These are phyloP conservation scores for Arabis alpina DNA, from an alignment of 345 rosid genomes.

Conservation along the genomic window DNA sequence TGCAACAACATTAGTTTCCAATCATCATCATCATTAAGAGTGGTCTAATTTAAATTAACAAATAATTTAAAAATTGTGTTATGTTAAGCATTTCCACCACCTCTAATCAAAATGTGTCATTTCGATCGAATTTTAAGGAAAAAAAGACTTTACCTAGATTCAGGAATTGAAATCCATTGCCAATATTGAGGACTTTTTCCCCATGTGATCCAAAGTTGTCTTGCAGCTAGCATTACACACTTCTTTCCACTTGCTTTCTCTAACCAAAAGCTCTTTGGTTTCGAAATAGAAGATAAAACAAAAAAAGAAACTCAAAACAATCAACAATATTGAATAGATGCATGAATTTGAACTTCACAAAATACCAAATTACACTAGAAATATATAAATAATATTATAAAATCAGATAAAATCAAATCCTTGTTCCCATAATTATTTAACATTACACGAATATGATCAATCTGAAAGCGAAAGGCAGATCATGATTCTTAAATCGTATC, in stretches of 20 bases:
- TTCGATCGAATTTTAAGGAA: no score
- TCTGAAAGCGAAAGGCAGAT: background rate
- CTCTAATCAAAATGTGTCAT: no score
- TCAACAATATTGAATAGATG: no score
- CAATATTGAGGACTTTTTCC: background rate
- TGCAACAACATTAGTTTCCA: no score
- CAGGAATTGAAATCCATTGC: background rate
- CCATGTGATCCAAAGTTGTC: slow-evolving; percentile 12
- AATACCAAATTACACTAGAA: background rate
- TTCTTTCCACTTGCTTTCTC: slow-evolving; percentile 17
- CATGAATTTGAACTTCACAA: background rate
- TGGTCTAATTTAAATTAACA: no score
- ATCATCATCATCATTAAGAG: no score
- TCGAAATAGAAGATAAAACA: background rate
- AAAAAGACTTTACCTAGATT: background rate
- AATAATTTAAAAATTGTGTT: no score
- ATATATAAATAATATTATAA: background rate
- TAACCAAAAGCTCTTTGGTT: slow-evolving; percentile 19
- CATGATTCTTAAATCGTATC: no score
- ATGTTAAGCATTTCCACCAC: no score
- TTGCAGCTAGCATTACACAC: slow-evolving; percentile 6
- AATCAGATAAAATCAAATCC: background rate
- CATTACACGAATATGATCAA: background rate
- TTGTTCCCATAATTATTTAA: background rate
- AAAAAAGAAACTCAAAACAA: no score